phyloP scores from a whole-genome alignment of 2,329 filamentous ascomycete genomes.

The Fusarium verticillioides region DNA sequence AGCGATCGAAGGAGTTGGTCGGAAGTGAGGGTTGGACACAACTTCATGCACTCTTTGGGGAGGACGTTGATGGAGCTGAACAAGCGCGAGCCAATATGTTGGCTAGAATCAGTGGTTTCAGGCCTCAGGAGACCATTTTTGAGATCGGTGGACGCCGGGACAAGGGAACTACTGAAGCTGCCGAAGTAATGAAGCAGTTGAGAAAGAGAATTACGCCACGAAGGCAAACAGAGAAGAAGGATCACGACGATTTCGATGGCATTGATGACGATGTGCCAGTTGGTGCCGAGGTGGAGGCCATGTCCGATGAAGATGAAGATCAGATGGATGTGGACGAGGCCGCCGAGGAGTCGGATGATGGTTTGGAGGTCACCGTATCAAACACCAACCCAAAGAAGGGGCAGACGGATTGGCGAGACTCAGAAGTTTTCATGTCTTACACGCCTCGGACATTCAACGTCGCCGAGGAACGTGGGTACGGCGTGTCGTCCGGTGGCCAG shows the following conservation, averaged over 20 bases:
- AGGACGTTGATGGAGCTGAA: constrained; percentile 72
- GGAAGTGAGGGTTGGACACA: constrained; percentile 76
- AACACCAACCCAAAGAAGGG: constrained; percentile 65
- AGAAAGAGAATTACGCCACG: constrained; percentile 75
- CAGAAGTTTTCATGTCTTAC: constrained; percentile 97
- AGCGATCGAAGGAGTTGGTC: constrained; percentile 82
- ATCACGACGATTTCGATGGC: constrained; percentile 51
- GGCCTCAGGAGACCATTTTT: constrained; percentile 95
- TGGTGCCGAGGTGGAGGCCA: constrained; percentile 51
- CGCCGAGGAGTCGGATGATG: constrained; percentile 69
- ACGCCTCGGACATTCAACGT: constrained; percentile 82
- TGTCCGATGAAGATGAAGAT: constrained; percentile 44
- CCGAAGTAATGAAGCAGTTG: constrained; percentile 79
- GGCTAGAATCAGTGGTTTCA: constrained; percentile 86
- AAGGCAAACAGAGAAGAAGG: constrained; percentile 56
- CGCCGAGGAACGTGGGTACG: constrained; percentile 91
- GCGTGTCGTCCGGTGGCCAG: constrained; percentile 85
- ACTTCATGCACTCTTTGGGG: constrained; percentile 83
- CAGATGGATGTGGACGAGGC: constrained; percentile 55
- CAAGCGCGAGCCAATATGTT: constrained; percentile 86
- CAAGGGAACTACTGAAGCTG: constrained; percentile 72
- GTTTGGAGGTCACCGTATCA: constrained; percentile 77
- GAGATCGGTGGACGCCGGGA: constrained; percentile 85
- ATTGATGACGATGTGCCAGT: constrained; percentile 46
- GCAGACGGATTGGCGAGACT: constrained; percentile 78